Percentiles rank a stretch among this genome's conserved stretches.
These are phyloP conservation scores for Penicillium bovifimosum DNA, from an alignment of 495 filamentous ascomycete genomes.

Conservation along the genomic window DNA sequence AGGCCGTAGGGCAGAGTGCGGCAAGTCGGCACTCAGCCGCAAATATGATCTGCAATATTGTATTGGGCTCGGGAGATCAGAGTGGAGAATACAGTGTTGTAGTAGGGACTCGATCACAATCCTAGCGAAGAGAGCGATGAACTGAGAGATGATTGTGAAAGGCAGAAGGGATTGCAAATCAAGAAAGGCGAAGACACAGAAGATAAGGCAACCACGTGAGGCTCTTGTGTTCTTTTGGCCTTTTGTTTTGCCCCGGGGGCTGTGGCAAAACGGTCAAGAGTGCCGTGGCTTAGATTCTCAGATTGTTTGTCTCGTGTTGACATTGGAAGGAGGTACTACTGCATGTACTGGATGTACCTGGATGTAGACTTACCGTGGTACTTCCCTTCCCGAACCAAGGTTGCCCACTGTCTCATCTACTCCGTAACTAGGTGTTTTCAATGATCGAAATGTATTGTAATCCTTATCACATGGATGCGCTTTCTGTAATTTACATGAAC, in stretches of 20 bases:
- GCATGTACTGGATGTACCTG: neutral
- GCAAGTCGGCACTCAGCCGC: constrained; percentile 1
- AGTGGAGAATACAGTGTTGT: neutral
- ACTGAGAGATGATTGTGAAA: neutral
- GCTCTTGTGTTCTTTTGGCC: constrained; percentile 1
- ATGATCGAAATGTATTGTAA: too few relatives aligned
- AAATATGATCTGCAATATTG: constrained; percentile 7
- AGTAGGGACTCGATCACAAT: neutral
- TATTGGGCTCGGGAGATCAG: neutral
- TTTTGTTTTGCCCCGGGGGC: neutral
- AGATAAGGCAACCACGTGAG: constrained; percentile 13
- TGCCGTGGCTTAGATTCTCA: neutral
- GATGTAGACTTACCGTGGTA: too few relatives aligned
- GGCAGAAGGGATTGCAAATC: neutral
- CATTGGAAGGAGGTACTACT: too few relatives aligned
- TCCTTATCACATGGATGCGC: too few relatives aligned
- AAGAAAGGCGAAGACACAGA: neutral
- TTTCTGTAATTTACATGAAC: too few relatives aligned
- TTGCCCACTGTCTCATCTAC: too few relatives aligned
- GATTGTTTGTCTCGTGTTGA: neutral
- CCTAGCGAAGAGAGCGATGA: neutral
- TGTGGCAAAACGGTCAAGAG: neutral
- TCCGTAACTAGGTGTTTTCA: too few relatives aligned
- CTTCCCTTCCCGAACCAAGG: too few relatives aligned
- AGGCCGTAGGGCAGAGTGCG: constrained; percentile 7